A percentile compares a stretch with the other conserved stretches of the same genome.
Conservation (phyloP, 352 stramenopile genomes). For the Blastocystis sp. region DNA sequence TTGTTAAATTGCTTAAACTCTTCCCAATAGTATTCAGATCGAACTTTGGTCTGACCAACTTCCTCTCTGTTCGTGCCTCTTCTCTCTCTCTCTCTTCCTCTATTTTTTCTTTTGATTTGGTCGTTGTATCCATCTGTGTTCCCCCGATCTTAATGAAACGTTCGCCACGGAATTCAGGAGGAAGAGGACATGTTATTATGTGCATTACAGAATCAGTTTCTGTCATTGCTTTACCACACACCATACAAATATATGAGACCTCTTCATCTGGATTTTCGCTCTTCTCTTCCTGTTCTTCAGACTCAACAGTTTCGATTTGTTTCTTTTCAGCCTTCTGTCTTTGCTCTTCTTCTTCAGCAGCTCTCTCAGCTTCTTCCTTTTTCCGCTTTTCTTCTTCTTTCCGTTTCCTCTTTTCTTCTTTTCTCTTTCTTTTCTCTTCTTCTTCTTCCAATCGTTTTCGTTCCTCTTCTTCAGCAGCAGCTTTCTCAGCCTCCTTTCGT, state of each 20-base stretch:
- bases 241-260: conserved; percentile 38
- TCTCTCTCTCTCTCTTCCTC: conserved; percentile 33
- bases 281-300: conserved; percentile 20
- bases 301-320: background rate
- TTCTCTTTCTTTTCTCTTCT: background rate
- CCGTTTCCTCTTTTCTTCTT: background rate
- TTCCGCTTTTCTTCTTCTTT: background rate
- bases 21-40: conserved; percentile 34
- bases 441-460: background rate
- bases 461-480: background rate
- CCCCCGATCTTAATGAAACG: conserved; percentile 12
- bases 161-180: background rate
- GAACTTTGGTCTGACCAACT: background rate
- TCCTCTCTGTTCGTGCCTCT: background rate
- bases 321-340: background rate
- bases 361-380: background rate
- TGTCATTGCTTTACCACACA: conserved; percentile 35
- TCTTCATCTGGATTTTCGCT: background rate
- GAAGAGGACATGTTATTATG: background rate
- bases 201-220: conserved; percentile 17
- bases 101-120: background rate
- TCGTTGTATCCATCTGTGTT: background rate
- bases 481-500: background rate
- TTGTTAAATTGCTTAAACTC: background rate
- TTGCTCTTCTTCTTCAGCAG: background rate